These are phyloP conservation scores for Colletotrichum simmondsii DNA, from an alignment of 2,329 filamentous ascomycete genomes.

Conservation along the genomic window DNA sequence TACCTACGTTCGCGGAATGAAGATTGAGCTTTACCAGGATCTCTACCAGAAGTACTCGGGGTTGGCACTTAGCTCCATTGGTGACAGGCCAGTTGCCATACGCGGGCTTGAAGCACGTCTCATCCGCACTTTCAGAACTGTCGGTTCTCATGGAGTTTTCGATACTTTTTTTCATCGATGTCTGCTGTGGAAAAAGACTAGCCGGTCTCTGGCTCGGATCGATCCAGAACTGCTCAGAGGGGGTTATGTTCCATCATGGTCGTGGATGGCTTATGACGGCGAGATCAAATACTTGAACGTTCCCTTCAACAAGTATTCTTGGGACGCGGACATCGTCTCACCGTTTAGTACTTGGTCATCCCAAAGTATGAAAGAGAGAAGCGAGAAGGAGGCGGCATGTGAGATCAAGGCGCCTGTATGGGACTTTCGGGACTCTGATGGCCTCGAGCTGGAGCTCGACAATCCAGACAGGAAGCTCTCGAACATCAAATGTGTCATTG, in stretches of 20 bases:
- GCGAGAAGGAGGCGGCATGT: neutral
- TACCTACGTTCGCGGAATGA: neutral
- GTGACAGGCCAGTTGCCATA: constrained; percentile 6
- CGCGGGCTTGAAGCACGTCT: constrained; percentile 1
- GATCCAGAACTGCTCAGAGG: neutral
- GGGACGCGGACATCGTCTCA: neutral
- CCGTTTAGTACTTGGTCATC: neutral
- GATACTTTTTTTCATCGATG: neutral
- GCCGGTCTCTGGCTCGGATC: neutral
- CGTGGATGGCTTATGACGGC: constrained; percentile 48
- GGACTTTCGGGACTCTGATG: neutral
- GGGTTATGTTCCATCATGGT: constrained; percentile 43
- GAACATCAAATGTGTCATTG: neutral
- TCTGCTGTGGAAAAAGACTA: neutral
- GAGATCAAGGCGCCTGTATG: constrained; percentile 7
- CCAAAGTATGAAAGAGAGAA: neutral
- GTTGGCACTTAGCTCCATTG: neutral
- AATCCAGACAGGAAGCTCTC: neutral
- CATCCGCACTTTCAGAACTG: neutral
- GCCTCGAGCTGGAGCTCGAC: neutral
- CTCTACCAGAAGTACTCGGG: constrained; percentile 8
- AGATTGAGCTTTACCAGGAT: constrained; percentile 7
- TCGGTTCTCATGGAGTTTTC: constrained; percentile 3
- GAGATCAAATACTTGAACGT: constrained; percentile 42
- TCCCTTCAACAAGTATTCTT: constrained; percentile 31